Conservation (phyloP, 2,329 filamentous ascomycete species). For the Pyricularia pennisetigena region DNA sequence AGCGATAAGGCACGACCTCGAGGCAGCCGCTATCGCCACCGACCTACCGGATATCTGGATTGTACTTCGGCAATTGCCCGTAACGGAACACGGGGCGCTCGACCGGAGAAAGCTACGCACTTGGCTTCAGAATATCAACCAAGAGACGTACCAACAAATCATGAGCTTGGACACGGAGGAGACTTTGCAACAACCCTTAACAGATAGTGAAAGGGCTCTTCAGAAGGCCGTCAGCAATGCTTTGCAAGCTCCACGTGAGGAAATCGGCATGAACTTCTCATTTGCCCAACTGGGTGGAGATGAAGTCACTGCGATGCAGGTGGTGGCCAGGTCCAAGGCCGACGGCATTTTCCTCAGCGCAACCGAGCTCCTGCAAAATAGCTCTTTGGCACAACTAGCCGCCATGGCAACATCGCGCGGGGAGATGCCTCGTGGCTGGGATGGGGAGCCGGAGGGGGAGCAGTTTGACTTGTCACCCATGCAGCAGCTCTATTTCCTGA, state of each 20-base stretch:
- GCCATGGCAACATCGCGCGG: constrained; percentile 22
- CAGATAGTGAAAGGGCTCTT: constrained; percentile 27
- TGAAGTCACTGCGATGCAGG: constrained; percentile 25
- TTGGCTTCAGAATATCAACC: constrained; percentile 43
- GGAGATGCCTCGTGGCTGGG: constrained; percentile 18
- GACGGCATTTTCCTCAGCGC: constrained; percentile 26
- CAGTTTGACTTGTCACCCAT: constrained; percentile 40
- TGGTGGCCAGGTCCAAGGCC: constrained; percentile 26
- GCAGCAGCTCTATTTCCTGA: constrained; percentile 43
- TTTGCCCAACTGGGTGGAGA: constrained; percentile 30
- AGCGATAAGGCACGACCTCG: constrained; percentile 24
- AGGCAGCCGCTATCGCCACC: constrained; percentile 23
- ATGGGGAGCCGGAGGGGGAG: constrained; percentile 20
- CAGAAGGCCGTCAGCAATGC: constrained; percentile 27
- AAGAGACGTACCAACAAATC: constrained; percentile 33
- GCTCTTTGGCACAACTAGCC: constrained; percentile 28
- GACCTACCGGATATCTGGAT: constrained; percentile 37
- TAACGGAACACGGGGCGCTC: constrained; percentile 26
- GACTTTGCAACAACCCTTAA: constrained; percentile 22
- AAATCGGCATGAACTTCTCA: constrained; percentile 32
- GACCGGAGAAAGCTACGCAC: constrained; percentile 36
- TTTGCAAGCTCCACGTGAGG: constrained; percentile 24
- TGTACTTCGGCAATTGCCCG: constrained; percentile 33
- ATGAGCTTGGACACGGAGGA: constrained; percentile 30
- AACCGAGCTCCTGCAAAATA: constrained; percentile 25